phyloP scores from a whole-genome alignment of 176 grass and related monocot genomes.

The Tillandsia leiboldiana region DNA sequence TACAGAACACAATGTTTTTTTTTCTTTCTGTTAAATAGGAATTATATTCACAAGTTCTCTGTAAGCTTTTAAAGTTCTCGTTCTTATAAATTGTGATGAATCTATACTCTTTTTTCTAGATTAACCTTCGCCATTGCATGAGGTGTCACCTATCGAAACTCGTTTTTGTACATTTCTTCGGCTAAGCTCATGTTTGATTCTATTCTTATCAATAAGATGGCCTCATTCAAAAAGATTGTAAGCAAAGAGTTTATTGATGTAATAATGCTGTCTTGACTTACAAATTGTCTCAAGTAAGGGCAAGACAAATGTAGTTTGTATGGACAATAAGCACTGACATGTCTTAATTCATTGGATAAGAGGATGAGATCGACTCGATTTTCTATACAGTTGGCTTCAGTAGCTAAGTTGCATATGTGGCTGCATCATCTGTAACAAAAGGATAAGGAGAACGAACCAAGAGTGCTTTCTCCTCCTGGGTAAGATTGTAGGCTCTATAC shows the following conservation, averaged over 20 bases:
- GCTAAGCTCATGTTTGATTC: no score
- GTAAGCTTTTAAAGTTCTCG: neutral
- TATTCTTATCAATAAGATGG: no score
- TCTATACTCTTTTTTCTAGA: neutral
- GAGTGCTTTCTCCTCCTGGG: neutral
- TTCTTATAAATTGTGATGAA: neutral
- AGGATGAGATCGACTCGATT: neutral
- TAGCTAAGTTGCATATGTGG: neutral
- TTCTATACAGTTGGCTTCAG: neutral
- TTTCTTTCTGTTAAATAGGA: no score
- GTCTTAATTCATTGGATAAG: conserved; percentile 2
- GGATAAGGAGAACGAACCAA: neutral
- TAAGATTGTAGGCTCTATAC: neutral
- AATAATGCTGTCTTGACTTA: neutral
- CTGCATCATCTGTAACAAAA: neutral
- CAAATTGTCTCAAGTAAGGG: neutral
- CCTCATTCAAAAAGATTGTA: neutral
- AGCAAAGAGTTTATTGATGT: neutral
- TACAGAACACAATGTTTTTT: no score
- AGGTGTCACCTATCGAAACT: neutral
- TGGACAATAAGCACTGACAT: neutral
- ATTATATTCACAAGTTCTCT: no score
- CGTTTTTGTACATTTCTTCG: neutral
- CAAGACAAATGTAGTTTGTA: neutral
- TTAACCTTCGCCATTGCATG: neutral